Base-by-base conservation (phyloP, 768 basidiomycete genomes). In the Tricholoma furcatifolium region DNA sequence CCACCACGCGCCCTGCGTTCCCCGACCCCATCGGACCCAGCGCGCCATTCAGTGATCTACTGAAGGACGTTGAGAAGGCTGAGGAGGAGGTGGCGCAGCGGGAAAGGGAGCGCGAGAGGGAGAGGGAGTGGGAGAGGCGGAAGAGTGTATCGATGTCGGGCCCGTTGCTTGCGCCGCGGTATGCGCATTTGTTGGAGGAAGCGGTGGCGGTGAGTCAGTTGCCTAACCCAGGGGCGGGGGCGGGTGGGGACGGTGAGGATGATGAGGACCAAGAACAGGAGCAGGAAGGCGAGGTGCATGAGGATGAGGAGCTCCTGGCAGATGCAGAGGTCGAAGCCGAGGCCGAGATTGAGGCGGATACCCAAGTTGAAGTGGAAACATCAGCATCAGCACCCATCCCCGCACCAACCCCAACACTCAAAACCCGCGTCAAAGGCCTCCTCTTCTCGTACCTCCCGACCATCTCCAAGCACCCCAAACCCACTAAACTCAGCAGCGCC, bases 361-460 rank as follows among this genome's bases (percentile, higher is more conserved):
- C n/a, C n/a, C n/a, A n/a, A n/a, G n/a, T n/a, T n/a, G n/a, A n/a
- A n/a, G n/a, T n/a, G n/a, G n/a, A n/a, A n/a, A n/a, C n/a, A n/a
- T n/a, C n/a, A n/a, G n/a, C n/a, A n/a, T n/a, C n/a, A 27, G 9
- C 20, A 24, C 3, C n/a, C 38, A 8, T 24, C n/a, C n/a, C 53
- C 43, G 38, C 53, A 46, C 31, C 54, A 52, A 7, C 55, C 50
- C n/a, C 34, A 61, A 39, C 76, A 0, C 62, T 83, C 35, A 73
- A 78, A n/a, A 76, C 68, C 27, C 78, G 79, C 35, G 70, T 85
- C 56, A 82, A 76, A 55, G 79, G 81, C 10, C 74, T 83, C 60
- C 60, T 85, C 40, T 82, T 78, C 62, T 85, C 84, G 7, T 87
- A 85, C 63, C 74, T 85, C 21, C 83, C 83, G 17, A 71, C 70